phyloP scores from a whole-genome alignment of 805 yeast genomes.

The Osmozyma mogii region DNA sequence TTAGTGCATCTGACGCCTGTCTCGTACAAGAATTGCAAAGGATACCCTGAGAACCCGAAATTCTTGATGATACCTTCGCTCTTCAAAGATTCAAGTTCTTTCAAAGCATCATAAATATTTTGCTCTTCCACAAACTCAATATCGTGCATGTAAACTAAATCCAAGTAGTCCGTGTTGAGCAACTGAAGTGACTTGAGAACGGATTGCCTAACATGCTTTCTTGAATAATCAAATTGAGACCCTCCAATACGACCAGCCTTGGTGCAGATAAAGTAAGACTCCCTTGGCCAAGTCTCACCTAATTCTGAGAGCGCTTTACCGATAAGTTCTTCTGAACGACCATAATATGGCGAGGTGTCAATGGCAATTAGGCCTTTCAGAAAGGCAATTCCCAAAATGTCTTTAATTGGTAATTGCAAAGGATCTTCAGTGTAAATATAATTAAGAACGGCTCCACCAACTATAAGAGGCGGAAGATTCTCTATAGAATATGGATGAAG shows the following conservation, averaged over 20 bases:
- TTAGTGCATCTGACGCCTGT: slow-evolving; percentile 36
- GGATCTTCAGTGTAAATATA: slow-evolving; percentile 73
- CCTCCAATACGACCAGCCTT: slow-evolving; percentile 74
- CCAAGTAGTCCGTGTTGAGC: slow-evolving; percentile 61
- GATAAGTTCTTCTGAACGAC: slow-evolving; percentile 70
- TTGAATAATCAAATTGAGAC: slow-evolving; percentile 69
- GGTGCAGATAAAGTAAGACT: slow-evolving; percentile 63
- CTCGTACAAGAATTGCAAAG: slow-evolving; percentile 57
- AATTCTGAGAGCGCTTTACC: slow-evolving; percentile 52
- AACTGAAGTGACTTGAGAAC: slow-evolving; percentile 62
- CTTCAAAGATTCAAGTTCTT: slow-evolving; percentile 51
- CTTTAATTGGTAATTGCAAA: slow-evolving; percentile 44
- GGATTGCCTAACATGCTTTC: slow-evolving; percentile 50
- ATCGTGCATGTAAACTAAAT: slow-evolving; percentile 82
- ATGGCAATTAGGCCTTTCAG: slow-evolving; percentile 63
- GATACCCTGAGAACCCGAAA: slow-evolving; percentile 84
- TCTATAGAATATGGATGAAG: slow-evolving; percentile 16
- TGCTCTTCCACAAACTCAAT: slow-evolving; percentile 65
- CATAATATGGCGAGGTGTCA: slow-evolving; percentile 92
- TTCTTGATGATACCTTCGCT: slow-evolving; percentile 51
- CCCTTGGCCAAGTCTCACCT: slow-evolving; percentile 39
- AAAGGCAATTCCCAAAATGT: slow-evolving; percentile 55
- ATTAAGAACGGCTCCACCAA: slow-evolving; percentile 90
- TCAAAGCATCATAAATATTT: slow-evolving; percentile 55
- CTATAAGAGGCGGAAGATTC: slow-evolving; percentile 49